phyloP scores from a whole-genome alignment of 495 filamentous ascomycete genomes.

The Aspergillus hancockii region DNA sequence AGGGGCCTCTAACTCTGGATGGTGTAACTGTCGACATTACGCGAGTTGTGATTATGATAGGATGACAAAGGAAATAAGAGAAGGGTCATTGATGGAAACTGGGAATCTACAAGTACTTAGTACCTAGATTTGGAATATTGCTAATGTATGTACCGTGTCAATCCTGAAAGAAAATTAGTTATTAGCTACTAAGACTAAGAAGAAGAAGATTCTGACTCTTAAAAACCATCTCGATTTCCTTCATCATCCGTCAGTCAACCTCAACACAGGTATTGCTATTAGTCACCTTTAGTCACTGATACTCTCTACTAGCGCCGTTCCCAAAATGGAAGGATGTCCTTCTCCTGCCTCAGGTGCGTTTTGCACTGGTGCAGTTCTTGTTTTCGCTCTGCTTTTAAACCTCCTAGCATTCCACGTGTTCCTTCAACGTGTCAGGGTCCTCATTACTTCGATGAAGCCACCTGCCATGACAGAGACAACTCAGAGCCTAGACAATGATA shows the following conservation, averaged over 20 bases:
- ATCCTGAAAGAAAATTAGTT: too few relatives aligned
- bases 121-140: too few relatives aligned
- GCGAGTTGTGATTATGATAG: neutral
- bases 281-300: too few relatives aligned
- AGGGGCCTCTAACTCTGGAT: neutral
- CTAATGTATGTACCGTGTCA: neutral
- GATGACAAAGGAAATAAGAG: neutral
- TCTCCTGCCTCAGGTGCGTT: neutral
- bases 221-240: neutral
- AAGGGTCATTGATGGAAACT: too few relatives aligned
- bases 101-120: too few relatives aligned
- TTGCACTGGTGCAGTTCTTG: neutral
- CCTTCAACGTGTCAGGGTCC: neutral
- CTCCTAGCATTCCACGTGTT: conserved; percentile 2
- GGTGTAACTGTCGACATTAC: neutral
- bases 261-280: too few relatives aligned
- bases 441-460: neutral
- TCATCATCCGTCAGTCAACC: too few relatives aligned
- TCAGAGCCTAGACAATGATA: neutral
- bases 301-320: conserved; percentile 6
- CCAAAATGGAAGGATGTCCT: conserved; percentile 15
- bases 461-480: neutral
- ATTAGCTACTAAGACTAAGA: neutral
- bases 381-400: neutral
- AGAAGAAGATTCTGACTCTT: neutral